Base-by-base conservation (phyloP, 768 basidiomycete species). In the Naganishia onofrii region DNA sequence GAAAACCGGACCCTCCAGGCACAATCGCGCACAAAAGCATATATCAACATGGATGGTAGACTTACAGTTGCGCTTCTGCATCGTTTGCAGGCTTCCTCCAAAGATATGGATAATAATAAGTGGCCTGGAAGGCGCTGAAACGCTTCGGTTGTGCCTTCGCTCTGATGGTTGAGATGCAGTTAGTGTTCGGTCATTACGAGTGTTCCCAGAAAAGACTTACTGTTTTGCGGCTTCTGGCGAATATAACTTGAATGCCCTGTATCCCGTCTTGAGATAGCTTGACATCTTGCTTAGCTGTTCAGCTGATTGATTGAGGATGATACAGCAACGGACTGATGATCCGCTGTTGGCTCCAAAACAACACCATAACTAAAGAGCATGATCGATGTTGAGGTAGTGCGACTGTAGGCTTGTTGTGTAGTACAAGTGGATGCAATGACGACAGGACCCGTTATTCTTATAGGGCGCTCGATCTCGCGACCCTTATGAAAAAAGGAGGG, bases 21-120 rank as follows among this genome's bases (percentile, higher is more conserved):
- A 52, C 8, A 13, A n/a, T 52, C 32, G 19, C 3, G 21, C 28
- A 36, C 23, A 10, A 21, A n/a, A 48, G n/a, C 63, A 36, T 44
- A 12, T 8, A 31, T 32, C 31, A 23, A 23, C 60, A n/a, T 63
- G n/a, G 29, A 65, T 58, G 7, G 26, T 51, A 38, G 8, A 78
- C 78, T 76, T 60, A 78, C 79, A 68, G 48, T 67, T 81, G 80
- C 26, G 80, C 80, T 31, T 81, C 77, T 17, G 68, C 69, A 68
- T 81, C 77, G 10, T 73, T 79, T 17, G 72, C 31, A 26, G 79
- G 80, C 42, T 76, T 32, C 23, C 57, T 44, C 76, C 79, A 48
- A 51, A 77, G 53, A 76, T 69, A 34, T 74, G 74, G 36, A 75
- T 76, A 28, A 28, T 69, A 60, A 48, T 80, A 80, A 1, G 73